Percentiles rank a stretch among this genome's conserved stretches.
Evolutionary conservation across 2,329 filamentous ascomycete genomes (phyloP).

Genomic region (Aspergillus sp.): DNA sequence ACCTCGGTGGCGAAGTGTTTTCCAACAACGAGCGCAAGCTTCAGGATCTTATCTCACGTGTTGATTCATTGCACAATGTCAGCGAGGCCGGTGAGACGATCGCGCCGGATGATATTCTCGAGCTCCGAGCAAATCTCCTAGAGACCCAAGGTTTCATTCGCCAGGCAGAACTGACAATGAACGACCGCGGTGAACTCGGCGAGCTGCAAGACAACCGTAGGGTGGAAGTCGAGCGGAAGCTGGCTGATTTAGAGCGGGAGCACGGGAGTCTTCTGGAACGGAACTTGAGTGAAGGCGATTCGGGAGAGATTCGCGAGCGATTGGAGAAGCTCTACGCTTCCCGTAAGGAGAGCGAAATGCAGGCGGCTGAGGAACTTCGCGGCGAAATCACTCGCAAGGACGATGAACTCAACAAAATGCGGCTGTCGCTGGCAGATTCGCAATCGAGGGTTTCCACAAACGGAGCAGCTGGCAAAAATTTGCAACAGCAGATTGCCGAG

Average conservation of each 20-base stretch:
- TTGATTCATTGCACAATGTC: conserved; percentile 70
- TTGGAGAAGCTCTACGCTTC: conserved; percentile 69
- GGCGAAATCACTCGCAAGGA: conserved; percentile 66
- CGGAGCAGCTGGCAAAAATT: conserved; percentile 61
- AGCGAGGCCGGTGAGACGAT: conserved; percentile 70
- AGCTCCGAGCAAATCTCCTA: conserved; percentile 67
- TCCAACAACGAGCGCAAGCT: conserved; percentile 87
- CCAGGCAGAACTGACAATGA: conserved; percentile 81
- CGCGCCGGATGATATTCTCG: conserved; percentile 69
- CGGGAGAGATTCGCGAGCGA: conserved; percentile 73
- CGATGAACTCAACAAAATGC: conserved; percentile 74
- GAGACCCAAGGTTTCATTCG: conserved; percentile 89
- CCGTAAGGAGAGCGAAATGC: conserved; percentile 63
- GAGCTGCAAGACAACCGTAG: conserved; percentile 57
- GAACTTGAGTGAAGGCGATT: conserved; percentile 69
- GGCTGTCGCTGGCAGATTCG: conserved; percentile 69
- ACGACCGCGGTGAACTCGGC: conserved; percentile 57
- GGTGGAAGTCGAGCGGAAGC: conserved; percentile 66
- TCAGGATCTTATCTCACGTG: conserved; percentile 70
- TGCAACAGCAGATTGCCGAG: conserved; percentile 96
- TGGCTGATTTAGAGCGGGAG: conserved; percentile 66
- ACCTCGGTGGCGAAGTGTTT: conserved; percentile 85
- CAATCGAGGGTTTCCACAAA: conserved; percentile 47
- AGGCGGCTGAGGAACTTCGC: conserved; percentile 69
- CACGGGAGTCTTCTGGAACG: conserved; percentile 75